These are phyloP conservation scores for Murraya koenigii DNA, from an alignment of 345 rosid species.

Conservation along the genomic window DNA sequence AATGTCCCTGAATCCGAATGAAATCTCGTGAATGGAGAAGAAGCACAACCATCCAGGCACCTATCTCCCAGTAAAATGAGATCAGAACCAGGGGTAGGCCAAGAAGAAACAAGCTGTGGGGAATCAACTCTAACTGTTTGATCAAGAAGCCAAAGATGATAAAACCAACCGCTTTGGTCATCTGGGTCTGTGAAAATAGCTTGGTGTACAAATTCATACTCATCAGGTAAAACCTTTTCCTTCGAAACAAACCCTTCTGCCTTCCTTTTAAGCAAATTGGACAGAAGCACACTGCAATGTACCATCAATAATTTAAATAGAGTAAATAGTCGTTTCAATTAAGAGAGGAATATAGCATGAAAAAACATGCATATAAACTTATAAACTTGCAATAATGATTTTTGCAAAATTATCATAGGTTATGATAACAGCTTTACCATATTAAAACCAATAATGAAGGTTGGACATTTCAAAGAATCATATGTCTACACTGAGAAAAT, in stretches of 20 bases:
- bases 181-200: constrained; percentile 86
- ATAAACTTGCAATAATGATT: background rate
- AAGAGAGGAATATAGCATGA: background rate
- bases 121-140: constrained; percentile 65
- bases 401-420: background rate
- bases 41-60: constrained; percentile 23
- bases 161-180: constrained; percentile 98
- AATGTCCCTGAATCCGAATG: constrained; percentile 42
- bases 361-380: background rate
- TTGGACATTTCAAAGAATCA: background rate
- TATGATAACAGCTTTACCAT: background rate
- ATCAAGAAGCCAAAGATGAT: constrained; percentile 94
- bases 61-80: constrained; percentile 37
- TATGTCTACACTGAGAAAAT: background rate
- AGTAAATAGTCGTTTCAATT: background rate
- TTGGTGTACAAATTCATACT: constrained; percentile 64
- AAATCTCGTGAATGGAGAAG: constrained; percentile 31
- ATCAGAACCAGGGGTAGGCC: constrained; percentile 75
- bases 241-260: constrained; percentile 51
- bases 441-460: background rate
- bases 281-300: constrained; percentile 71
- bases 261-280: constrained; percentile 53
- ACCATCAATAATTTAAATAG: background rate
- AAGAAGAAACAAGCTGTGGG: constrained; percentile 68
- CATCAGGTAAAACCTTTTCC: constrained; percentile 55